Evolutionary conservation across 2,329 filamentous ascomycete genomes (phyloP), one percentile per base, ranked within the genome.

Genomic region (Celoporthe dispersa): DNA sequence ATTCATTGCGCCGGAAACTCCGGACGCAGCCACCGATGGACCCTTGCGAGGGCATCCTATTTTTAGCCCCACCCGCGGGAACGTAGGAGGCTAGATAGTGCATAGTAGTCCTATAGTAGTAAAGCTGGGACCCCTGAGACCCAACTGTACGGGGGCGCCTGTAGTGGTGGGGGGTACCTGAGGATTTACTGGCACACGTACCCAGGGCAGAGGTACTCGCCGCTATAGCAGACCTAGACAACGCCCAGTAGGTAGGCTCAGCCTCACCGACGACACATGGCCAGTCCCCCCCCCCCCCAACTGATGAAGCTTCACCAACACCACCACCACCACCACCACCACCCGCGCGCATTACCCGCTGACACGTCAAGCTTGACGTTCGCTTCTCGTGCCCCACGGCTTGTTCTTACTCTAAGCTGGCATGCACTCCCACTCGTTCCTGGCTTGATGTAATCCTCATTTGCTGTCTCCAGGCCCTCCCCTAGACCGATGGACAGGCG

Each of bases 401-500:
- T 25, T 25, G 33, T 31, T 41, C 12, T 31, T 3, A 41, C 41
- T 25, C 33, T 35, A n/a, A n/a, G 65, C 57, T 48, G 55, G n/a
- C 28, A 67, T 67, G 65, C 28, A 33, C 57, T 16, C 6, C 39
- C 44, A 22, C 25, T 31, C 14, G 31, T 39, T 53, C 48, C 11
- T 59, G 44, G 12, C 33, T 59, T 65, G 67, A 59, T 68, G 60
- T 59, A 28, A 68, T 25, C 25, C 44, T 35, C 48, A 22, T 28
- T 31, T 59, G 68, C 68, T 65, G 63, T 25, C 57, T 33, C 35
- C 37, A 59, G 22, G 39, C 22, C 33, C 48, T 44, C 59, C 44
- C 64, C 66, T 25, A 68, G 16, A 72, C 61, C 68, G 53, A 74
- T 74, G 73, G 73, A 74, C 59, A 64, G 65, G 59, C 67, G 63